A percentile compares a stretch with the other conserved stretches of the same genome.
Evolutionary conservation across 108 stramenopile genomes (phyloP).

Genomic region (Nitzschia sp.): DNA sequence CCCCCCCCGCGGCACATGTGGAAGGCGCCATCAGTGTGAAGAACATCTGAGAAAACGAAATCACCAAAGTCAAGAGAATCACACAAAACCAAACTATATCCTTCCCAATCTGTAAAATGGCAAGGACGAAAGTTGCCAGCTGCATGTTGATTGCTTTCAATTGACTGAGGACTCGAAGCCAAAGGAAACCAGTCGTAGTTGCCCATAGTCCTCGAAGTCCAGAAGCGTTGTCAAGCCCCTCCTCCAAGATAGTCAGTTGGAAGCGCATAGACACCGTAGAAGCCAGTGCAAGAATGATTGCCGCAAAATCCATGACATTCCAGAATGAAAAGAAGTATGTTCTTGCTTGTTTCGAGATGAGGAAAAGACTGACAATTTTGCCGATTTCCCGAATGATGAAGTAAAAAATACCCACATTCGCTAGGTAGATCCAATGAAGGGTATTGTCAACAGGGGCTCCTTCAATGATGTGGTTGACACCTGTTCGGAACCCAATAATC

Average conservation of each 20-base stretch:
- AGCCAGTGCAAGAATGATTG: constrained; percentile 41
- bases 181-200: constrained; percentile 55
- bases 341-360: constrained; percentile 36
- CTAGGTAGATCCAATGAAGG: constrained; percentile 48
- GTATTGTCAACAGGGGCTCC: constrained; percentile 29
- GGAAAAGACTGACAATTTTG: constrained; percentile 45
- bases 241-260: constrained; percentile 23
- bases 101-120: constrained; percentile 52
- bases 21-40: constrained; percentile 51
- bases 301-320: constrained; percentile 54
- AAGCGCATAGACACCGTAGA: constrained; percentile 45
- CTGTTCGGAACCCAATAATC: constrained; percentile 43
- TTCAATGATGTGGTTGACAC: constrained; percentile 38
- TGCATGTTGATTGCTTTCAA: constrained; percentile 60
- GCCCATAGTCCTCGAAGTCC: constrained; percentile 43
- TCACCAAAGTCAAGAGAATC: constrained; percentile 50
- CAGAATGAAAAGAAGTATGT: constrained; percentile 57
- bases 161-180: constrained; percentile 52
- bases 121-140: constrained; percentile 60
- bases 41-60: constrained; percentile 61
- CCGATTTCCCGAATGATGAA: constrained; percentile 63
- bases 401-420: constrained; percentile 61
- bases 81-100: constrained; percentile 66
- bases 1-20: constrained; percentile 32
- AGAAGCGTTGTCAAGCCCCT: constrained; percentile 25